These are phyloP conservation scores for Helminthosporium solani DNA, from an alignment of 2,329 filamentous ascomycete genomes.

Conservation along the genomic window DNA sequence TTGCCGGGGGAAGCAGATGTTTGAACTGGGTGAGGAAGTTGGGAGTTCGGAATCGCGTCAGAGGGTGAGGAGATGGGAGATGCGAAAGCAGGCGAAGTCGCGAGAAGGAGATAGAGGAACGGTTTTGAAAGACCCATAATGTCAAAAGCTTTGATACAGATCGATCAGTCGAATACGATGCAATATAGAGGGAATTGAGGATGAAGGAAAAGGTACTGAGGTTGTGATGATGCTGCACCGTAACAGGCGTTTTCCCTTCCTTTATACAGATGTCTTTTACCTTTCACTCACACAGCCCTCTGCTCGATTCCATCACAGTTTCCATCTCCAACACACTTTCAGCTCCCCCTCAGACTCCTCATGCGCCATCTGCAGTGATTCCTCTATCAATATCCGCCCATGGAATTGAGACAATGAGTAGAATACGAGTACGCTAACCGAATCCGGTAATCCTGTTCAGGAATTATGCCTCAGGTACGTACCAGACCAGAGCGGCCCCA, in stretches of 20 bases:
- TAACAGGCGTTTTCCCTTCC: too few relatives aligned
- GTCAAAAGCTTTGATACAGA: too few relatives aligned
- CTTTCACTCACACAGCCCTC: neutral
- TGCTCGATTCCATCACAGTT: neutral
- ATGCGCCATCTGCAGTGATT: neutral
- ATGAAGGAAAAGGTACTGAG: too few relatives aligned
- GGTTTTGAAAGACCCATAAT: neutral
- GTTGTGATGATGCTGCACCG: too few relatives aligned
- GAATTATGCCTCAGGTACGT: neutral
- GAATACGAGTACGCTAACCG: neutral
- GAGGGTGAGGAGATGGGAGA: neutral
- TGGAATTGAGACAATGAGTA: neutral
- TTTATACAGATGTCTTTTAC: too few relatives aligned
- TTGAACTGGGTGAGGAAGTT: slow-evolving; percentile 4
- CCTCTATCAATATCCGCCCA: neutral
- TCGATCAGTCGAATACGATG: too few relatives aligned
- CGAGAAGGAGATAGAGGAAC: neutral
- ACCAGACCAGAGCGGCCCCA: too few relatives aligned
- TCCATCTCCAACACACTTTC: too few relatives aligned
- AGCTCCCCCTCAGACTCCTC: neutral
- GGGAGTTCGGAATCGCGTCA: too few relatives aligned
- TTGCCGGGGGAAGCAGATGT: slow-evolving; percentile 27
- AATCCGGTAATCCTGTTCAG: neutral
- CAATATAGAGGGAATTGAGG: too few relatives aligned
- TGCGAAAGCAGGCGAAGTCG: neutral